Conservation (phyloP, 768 basidiomycete species). For the Russula vinacea region DNA sequence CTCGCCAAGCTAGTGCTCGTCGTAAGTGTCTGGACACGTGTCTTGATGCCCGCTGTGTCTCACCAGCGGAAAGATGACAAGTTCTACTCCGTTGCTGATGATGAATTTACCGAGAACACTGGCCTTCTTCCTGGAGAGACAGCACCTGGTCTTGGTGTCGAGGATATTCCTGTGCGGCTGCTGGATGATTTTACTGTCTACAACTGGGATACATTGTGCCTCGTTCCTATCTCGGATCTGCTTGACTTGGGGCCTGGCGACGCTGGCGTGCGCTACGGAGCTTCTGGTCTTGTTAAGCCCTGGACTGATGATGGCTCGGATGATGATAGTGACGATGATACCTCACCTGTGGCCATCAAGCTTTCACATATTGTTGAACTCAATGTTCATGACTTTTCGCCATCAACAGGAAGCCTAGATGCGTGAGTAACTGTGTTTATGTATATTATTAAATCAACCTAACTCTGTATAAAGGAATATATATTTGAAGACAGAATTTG, state of each 20-base stretch:
- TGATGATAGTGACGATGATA: background rate
- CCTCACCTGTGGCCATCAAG: conserved; percentile 36
- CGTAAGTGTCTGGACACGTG: background rate
- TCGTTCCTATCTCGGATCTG: conserved; percentile 45
- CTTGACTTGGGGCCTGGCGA: conserved; percentile 33
- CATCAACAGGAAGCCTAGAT: conserved; percentile 40
- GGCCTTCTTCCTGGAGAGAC: conserved; percentile 12
- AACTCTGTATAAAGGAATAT: conserved; percentile 46
- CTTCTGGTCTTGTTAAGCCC: conserved; percentile 40
- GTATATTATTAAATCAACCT: background rate
- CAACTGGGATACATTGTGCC: conserved; percentile 37
- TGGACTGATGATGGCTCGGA: conserved; percentile 36
- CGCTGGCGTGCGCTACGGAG: conserved; percentile 34
- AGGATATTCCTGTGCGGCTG: conserved; percentile 54
- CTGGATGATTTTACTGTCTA: conserved; percentile 57
- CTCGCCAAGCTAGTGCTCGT: background rate
- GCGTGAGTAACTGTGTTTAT: conserved; percentile 37
- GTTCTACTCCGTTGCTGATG: conserved; percentile 1
- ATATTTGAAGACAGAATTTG: conserved; percentile 56
- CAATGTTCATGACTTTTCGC: conserved; percentile 43
- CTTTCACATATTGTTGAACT: conserved; percentile 48
- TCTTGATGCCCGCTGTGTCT: background rate
- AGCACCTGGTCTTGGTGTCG: conserved; percentile 29
- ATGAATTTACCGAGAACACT: conserved; percentile 1
- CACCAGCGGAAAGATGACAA: background rate